phyloP scores from a whole-genome alignment of 2,329 filamentous ascomycete species.

The Fusarium sublunatum region DNA sequence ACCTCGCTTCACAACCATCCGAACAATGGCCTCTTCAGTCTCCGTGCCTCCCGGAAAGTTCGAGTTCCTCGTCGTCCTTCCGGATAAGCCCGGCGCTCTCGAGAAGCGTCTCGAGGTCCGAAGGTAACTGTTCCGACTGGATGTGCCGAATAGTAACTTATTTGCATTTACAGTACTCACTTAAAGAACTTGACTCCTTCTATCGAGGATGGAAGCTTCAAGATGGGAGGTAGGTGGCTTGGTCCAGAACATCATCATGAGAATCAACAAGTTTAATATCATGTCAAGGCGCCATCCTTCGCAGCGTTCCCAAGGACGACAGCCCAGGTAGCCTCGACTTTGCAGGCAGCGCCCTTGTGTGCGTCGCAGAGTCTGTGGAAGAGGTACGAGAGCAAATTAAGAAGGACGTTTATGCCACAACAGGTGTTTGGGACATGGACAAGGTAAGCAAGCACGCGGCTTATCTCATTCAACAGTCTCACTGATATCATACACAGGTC shows the following conservation, averaged over 20 bases:
- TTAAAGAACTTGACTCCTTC: slow-evolving; percentile 65
- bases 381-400: slow-evolving; percentile 74
- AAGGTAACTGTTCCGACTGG: slow-evolving; percentile 55
- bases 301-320: slow-evolving; percentile 72
- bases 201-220: slow-evolving; percentile 66
- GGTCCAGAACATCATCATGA: no score
- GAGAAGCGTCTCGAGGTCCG: slow-evolving; percentile 72
- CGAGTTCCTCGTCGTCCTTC: slow-evolving; percentile 77
- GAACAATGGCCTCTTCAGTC: slow-evolving; percentile 47
- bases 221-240: slow-evolving; percentile 68
- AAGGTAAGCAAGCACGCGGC: slow-evolving; percentile 59
- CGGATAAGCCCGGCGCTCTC: slow-evolving; percentile 70
- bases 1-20: slow-evolving; percentile 19
- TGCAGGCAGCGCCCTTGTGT: slow-evolving; percentile 77
- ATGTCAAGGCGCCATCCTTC: slow-evolving; percentile 70
- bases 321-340: slow-evolving; percentile 71
- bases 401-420: slow-evolving; percentile 77
- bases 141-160: slow-evolving; percentile 22
- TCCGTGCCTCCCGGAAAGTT: slow-evolving; percentile 53
- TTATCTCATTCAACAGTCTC: not conserved
- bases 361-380: slow-evolving; percentile 73
- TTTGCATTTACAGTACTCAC: slow-evolving; percentile 55
- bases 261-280: not conserved
- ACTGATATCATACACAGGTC: slow-evolving; percentile 48
- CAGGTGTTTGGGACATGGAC: slow-evolving; percentile 83